Base-by-base conservation (phyloP, 1,139 yeast genomes). In the Pichia sp. region DNA sequence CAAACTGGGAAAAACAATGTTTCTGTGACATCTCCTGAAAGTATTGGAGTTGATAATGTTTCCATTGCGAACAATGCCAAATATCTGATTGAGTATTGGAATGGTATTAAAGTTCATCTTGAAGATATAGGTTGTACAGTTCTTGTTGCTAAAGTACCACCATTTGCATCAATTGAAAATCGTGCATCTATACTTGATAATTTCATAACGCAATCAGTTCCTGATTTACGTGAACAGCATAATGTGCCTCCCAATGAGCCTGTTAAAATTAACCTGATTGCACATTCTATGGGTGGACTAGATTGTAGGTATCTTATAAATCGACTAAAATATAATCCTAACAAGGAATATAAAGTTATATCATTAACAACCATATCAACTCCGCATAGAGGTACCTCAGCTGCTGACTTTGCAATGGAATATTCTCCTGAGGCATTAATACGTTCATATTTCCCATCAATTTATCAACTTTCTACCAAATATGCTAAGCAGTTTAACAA, bases 231-330 rank as follows among this genome's bases (percentile, higher is more conserved):
- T 6, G 47, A 39, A n/a, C 19, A 34, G 3, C 68, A 70, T 44
- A 56, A 61, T 8, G 31, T 53, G 6, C 45, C 50, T 0, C 53
- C 58, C 14, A 51, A 58, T 19, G 67, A 71, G 39, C 73, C 72
- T 46, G 64, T 75, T 31, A 80, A 81, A 56, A 71, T 90, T 18
- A 90, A 90, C 64, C 67, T 90, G 42, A 74, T 90, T 25, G 95
- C 95, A n/a, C 97, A 90, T 65, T 88, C 96, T 0, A 89, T 90
- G 96, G 97, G 97, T 10, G 97, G 97, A 0, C 70, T 90, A 43
- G 97, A 90, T 65, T 80, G 91, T 42, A 70, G 97, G 48, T 87
- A 84, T 63, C 68, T 90, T 59, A 85, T 88, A 1, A 38, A 46
- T 34, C 39, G 44, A 19, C 41, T 45, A 27, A 42, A 49, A 28